phyloP scores from a whole-genome alignment of 164 flowering plant genomes.

The Tetracentron sinense region DNA sequence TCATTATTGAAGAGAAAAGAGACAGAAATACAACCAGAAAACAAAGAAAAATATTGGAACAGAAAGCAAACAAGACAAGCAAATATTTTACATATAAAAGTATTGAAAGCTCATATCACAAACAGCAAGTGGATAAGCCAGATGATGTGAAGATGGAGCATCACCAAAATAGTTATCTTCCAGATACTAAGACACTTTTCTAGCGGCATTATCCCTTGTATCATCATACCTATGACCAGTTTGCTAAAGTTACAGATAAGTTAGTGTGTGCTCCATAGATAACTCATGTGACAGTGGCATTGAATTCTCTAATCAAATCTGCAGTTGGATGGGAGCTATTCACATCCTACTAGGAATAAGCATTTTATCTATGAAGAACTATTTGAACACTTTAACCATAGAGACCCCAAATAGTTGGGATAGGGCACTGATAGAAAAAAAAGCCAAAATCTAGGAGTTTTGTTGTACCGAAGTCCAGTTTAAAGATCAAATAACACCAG shows the following conservation, averaged over 20 bases:
- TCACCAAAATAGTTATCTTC: not conserved
- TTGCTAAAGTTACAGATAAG: not conserved
- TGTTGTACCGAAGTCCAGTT: too few relatives aligned
- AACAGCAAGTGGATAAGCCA: not conserved
- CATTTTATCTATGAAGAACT: too few relatives aligned
- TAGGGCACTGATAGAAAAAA: too few relatives aligned
- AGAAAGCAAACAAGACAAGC: not conserved
- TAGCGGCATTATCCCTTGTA: not conserved
- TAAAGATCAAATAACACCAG: too few relatives aligned
- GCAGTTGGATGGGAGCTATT: not conserved
- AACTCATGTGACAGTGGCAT: not conserved
- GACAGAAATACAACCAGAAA: not conserved
- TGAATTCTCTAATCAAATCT: not conserved
- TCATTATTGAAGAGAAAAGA: not conserved
- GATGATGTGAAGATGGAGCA: not conserved
- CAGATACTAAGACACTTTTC: not conserved
- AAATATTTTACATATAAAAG: not conserved
- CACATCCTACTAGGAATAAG: not conserved
- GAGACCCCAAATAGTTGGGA: too few relatives aligned
- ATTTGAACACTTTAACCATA: too few relatives aligned
- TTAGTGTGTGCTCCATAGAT: not conserved
- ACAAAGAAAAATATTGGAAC: not conserved
- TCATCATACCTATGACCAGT: not conserved
- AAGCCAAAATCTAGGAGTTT: too few relatives aligned
- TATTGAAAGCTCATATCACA: not conserved